phyloP scores from a whole-genome alignment of 208 protist species.

The Trypanosoma brucei region DNA sequence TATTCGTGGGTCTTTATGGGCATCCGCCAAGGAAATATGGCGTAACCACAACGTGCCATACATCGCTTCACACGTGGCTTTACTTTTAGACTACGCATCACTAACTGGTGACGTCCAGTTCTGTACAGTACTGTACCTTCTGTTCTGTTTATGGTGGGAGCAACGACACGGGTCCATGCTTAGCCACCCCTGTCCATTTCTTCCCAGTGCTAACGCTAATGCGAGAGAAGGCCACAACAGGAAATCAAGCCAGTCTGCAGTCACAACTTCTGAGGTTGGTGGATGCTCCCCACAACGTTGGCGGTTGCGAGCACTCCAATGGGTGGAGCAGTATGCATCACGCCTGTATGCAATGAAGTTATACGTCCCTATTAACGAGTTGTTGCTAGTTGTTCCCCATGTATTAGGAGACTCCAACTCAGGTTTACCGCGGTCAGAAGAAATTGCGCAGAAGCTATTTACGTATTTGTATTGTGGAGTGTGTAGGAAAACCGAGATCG shows the following conservation, averaged over 20 bases:
- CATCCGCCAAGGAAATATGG: conserved; percentile 53
- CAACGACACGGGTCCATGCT: conserved; percentile 36
- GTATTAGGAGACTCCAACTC: conserved; percentile 62
- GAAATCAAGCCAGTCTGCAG: neutral
- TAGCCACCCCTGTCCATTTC: conserved; percentile 21
- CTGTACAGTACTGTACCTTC: conserved; percentile 66
- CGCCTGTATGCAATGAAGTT: conserved; percentile 53
- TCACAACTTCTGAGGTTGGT: neutral
- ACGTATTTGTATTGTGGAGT: conserved; percentile 77
- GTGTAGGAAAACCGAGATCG: conserved; percentile 57
- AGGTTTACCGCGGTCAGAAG: conserved; percentile 53
- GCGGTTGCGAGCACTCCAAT: conserved; percentile 76
- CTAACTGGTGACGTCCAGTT: conserved; percentile 83
- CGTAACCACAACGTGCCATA: conserved; percentile 47
- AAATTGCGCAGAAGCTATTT: conserved; percentile 78
- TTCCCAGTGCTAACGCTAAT: neutral
- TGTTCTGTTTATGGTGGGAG: conserved; percentile 81
- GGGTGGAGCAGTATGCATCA: conserved; percentile 73
- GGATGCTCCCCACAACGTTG: conserved; percentile 43
- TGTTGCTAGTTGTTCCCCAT: conserved; percentile 71
- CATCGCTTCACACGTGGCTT: conserved; percentile 47
- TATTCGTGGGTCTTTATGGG: conserved; percentile 64
- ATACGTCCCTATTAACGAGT: conserved; percentile 78
- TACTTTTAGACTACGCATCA: conserved; percentile 69
- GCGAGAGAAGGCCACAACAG: neutral